Percentiles rank a stretch among this genome's conserved stretches.
Conservation (phyloP, 352 stramenopile genomes). For the Blastocystis sp. region DNA sequence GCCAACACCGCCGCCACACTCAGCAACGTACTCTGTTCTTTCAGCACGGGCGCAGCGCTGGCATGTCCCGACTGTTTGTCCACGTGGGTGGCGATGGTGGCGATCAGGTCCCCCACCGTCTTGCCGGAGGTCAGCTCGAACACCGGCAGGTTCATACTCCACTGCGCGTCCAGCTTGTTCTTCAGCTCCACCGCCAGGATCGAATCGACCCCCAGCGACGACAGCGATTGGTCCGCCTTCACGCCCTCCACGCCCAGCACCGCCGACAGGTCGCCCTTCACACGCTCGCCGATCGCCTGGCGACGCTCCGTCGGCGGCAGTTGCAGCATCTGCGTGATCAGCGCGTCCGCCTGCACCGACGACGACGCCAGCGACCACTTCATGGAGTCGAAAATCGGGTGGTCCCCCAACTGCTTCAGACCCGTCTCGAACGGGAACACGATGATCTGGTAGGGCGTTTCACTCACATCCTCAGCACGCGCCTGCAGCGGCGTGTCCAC, state of each 20-base stretch:
- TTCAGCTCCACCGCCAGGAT: conserved; percentile 68
- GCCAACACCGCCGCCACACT: not conserved
- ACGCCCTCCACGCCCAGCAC: conserved; percentile 53
- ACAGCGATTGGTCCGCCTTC: conserved; percentile 36
- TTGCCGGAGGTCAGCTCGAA: conserved; percentile 67
- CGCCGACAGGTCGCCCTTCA: conserved; percentile 36
- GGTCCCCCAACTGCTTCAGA: not conserved
- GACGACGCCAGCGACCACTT: conserved; percentile 51
- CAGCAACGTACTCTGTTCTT: not conserved
- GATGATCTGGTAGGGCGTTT: conserved; percentile 22
- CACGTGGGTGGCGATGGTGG: conserved; percentile 18
- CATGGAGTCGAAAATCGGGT: not conserved
- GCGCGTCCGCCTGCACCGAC: conserved; percentile 41
- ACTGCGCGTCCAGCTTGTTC: conserved; percentile 63
- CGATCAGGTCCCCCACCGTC: conserved; percentile 36
- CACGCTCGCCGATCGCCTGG: not conserved
- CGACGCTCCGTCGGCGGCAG: conserved; percentile 2
- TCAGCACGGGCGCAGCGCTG: not conserved
- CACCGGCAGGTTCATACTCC: conserved; percentile 63
- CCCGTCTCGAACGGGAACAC: conserved; percentile 49
- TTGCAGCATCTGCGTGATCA: conserved; percentile 27
- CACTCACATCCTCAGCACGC: not conserved
- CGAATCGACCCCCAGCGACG: conserved; percentile 34
- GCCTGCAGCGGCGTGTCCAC: not conserved
- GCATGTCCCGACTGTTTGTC: conserved; percentile 3